Conservation (phyloP, 345 rosid species). For the Acer campestre region DNA sequence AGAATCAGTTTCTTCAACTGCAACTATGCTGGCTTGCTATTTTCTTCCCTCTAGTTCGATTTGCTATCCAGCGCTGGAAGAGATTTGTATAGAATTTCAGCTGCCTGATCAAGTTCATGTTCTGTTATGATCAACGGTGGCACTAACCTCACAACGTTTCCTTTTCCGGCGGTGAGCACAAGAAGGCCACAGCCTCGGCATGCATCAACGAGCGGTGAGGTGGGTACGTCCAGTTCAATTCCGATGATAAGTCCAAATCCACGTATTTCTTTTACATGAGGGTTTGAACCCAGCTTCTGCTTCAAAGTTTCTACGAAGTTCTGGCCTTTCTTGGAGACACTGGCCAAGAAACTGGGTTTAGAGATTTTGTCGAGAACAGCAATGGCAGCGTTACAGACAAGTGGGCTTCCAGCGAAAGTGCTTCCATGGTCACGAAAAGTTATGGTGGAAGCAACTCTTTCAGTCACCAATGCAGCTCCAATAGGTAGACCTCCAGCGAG, state of each 20-base stretch:
- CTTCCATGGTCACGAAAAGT: constrained; percentile 85
- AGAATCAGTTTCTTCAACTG: neutral
- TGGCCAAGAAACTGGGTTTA: constrained; percentile 67
- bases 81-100: constrained; percentile 46
- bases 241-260: constrained; percentile 85
- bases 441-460: constrained; percentile 73
- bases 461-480: constrained; percentile 76
- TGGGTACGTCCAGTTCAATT: constrained; percentile 69
- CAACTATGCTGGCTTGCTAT: neutral
- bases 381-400: constrained; percentile 69
- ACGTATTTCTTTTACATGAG: constrained; percentile 81
- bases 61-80: constrained; percentile 27
- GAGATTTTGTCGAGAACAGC: constrained; percentile 75
- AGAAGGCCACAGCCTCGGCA: constrained; percentile 75
- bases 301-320: constrained; percentile 58
- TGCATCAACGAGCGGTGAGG: constrained; percentile 68
- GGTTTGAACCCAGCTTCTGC: constrained; percentile 63
- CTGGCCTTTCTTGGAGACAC: constrained; percentile 63
- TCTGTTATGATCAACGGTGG: constrained; percentile 84
- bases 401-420: constrained; percentile 87
- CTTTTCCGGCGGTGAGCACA: constrained; percentile 80
- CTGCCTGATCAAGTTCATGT: constrained; percentile 68
- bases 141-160: constrained; percentile 81
- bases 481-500: constrained; percentile 95
- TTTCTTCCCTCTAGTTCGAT: constrained; percentile 3